Evolutionary conservation across 2,329 filamentous ascomycete genomes (phyloP), one percentile per base, ranked within the genome.

Genomic region (Cladophialophora chaetospira): DNA sequence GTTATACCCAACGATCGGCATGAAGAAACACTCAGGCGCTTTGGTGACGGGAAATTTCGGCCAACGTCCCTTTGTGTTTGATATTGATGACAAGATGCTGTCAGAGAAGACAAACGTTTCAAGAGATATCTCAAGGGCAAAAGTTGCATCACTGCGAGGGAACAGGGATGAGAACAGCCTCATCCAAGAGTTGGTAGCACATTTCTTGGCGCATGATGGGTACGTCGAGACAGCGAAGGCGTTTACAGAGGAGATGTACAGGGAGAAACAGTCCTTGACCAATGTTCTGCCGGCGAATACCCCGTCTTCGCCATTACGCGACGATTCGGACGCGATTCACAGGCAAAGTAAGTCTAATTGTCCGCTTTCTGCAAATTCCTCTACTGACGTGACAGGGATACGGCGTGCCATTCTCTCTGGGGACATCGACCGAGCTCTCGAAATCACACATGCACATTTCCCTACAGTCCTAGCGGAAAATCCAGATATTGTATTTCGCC

Each of bases 201-300:
- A 97, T 72, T 97, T 96, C 65, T 77, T 99, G 11, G 89, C 92
- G 33, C 93, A 97, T 66, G 94, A 97, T 67, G 94, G 94, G 57
- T 97, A 97, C 65, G 88, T 97, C 5, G 93, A 97, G 64, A 96
- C 93, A 0, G 92, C 92, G 6, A 84, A 87, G 62, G 91, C 90
- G 0, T 97, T 99, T 77, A 86, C 89, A 3, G 81, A 88, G 65
- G 93, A 97, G 68, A 85, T 96, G 23, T 82, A 84, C 52, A 77
- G 82, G 13, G 89, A 96, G 70, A 87, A 88, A 66, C 77, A 82
- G 66, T 85, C 88, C 6, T 74, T 96, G 54, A 82, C 82, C 60
- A 78, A 83, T 40, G 82, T 84, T 53, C 73, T 82, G 33, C 68
- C 65, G 19, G 63, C 78, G 77, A n/a, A 75, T 83, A 61, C 86